A percentile compares a stretch with the other conserved stretches of the same genome.
Evolutionary conservation across 2,329 filamentous ascomycete genomes (phyloP).

Genomic region (Alternaria sp.): DNA sequence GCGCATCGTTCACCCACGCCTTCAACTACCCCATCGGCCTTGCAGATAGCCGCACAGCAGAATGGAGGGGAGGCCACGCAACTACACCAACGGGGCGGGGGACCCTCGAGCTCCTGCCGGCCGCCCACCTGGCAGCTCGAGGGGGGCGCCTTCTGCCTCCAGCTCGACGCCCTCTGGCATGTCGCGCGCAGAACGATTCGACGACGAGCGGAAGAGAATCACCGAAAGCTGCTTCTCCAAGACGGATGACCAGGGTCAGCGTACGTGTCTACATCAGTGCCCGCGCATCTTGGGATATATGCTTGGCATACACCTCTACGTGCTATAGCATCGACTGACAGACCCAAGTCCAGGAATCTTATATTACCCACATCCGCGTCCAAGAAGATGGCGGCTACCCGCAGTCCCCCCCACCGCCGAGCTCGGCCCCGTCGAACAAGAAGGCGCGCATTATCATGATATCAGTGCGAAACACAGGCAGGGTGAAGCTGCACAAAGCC

Average conservation of each 20-base stretch:
- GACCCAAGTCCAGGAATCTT: constrained; percentile 78
- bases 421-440: constrained; percentile 74
- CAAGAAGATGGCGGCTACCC: constrained; percentile 85
- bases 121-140: constrained; percentile 34
- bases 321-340: constrained; percentile 14
- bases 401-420: constrained; percentile 81
- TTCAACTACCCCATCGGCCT: neutral
- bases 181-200: constrained; percentile 80
- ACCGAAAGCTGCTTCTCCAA: constrained; percentile 94
- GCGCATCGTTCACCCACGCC: neutral
- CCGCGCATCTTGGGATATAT: neutral
- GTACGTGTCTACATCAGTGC: constrained; percentile 60
- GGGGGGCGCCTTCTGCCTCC: constrained; percentile 34
- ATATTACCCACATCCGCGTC: constrained; percentile 96
- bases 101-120: constrained; percentile 30
- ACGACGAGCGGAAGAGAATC: constrained; percentile 95
- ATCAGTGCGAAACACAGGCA: constrained; percentile 87
- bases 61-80: constrained; percentile 46
- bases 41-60: neutral
- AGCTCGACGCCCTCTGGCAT: constrained; percentile 38
- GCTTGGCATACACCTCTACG: neutral
- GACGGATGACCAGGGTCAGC: constrained; percentile 82
- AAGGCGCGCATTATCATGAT: constrained; percentile 93
- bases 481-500: constrained; percentile 95
- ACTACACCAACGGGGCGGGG: constrained; percentile 36